Base-by-base conservation (phyloP, 129 eudicot genomes). In the Flaveria bidentis region DNA sequence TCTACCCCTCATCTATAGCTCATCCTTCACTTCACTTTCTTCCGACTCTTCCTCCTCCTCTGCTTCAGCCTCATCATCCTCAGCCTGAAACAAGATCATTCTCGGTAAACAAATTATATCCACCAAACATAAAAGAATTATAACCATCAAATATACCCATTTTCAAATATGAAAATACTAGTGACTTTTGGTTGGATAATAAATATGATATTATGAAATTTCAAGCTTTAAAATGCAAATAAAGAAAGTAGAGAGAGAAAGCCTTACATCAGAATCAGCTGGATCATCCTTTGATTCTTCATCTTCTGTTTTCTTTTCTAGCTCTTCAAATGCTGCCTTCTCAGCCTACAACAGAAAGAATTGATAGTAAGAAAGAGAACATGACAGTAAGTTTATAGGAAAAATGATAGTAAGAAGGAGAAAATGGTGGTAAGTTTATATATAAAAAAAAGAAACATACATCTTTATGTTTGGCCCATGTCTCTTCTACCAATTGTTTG, bases 381-480 rank as follows among this genome's bases (percentile, higher is more conserved):
- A 20, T 16, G 63, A 15, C 28, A 45, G 47, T 15, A 47, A 62
- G 1, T 20, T 61, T 20, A 36, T 17, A 45, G 16, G 41, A 16
- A 36, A 46, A 41, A 42, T 50, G 20, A 52, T 47, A 50, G 68
- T 76, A 28, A 56, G 69, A 18, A 49, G 9, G n/a, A 80, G 49
- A 33, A 15, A 49, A 28, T 20, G 63, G 15, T 41, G 36, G 47
- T 15, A 47, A 62, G 1, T 20, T 61, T 20, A 36, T 17, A 52
- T 13, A 50, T 33, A 64, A 26, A 26, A 10, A 82, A 5, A 44
- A 26, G 25, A 6, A 23, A 72, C 97, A 20, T 91, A 93, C 98
- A 77, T 93, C 98, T 82, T 93, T 93, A 46, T 87, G 92, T 76
- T 88, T 93, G 82, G 78, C 98, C 98, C 97, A 93, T 55, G 98